Conservation (phyloP, 768 basidiomycete genomes). For the Strobilomyces confusus region DNA sequence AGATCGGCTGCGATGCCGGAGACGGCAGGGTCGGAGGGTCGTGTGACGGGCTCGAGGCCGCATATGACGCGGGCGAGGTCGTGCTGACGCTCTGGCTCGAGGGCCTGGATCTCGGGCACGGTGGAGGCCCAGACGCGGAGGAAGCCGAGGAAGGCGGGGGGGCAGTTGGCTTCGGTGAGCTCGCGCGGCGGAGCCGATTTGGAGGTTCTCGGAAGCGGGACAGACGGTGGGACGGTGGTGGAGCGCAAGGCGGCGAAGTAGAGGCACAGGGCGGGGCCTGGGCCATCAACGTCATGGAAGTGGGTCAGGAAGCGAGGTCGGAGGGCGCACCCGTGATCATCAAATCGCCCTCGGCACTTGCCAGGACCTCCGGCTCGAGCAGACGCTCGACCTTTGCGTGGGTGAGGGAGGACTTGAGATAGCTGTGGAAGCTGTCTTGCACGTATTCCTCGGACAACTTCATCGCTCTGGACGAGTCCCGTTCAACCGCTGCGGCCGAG, state of each 20-base stretch:
- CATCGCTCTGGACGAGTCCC: too few species aligned
- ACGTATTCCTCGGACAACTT: constrained; percentile 61
- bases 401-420: constrained; percentile 72
- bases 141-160: constrained; percentile 61
- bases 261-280: constrained; percentile 76
- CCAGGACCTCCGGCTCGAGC: constrained; percentile 67
- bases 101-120: constrained; percentile 61
- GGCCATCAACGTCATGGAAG: background rate
- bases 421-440: constrained; percentile 79
- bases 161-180: constrained; percentile 67
- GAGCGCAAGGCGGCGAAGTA: constrained; percentile 82
- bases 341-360: constrained; percentile 75
- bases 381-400: constrained; percentile 75
- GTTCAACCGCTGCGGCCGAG: background rate
- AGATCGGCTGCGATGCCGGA: constrained; percentile 72
- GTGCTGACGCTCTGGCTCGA: constrained; percentile 64
- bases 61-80: constrained; percentile 84
- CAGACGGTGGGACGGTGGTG: constrained; percentile 73
- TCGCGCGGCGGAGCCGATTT: constrained; percentile 49
- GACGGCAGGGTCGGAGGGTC: constrained; percentile 40
- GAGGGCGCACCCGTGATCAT: constrained; percentile 74
- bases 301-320: background rate
- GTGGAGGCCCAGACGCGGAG: constrained; percentile 67
- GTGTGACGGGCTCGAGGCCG: constrained; percentile 42
- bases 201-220: constrained; percentile 62